Evolutionary conservation across 306 rosid genomes (phyloP).

Genomic region (Prunus padus): DNA sequence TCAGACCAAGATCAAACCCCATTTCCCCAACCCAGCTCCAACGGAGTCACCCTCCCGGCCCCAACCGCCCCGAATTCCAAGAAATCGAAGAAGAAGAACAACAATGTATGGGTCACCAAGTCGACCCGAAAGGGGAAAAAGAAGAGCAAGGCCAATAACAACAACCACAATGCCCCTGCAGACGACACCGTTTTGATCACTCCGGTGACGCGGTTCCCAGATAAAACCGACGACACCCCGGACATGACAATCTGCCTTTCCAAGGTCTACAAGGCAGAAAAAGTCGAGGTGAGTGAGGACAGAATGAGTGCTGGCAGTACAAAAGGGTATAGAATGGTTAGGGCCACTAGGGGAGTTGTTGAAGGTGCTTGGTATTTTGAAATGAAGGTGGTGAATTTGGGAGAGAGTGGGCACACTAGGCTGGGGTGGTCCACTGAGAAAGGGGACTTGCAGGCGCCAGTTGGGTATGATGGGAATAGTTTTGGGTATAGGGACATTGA

Average conservation of each 20-base stretch:
- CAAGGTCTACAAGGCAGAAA: constrained; percentile 93
- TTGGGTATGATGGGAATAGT: constrained; percentile 87
- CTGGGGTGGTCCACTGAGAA: constrained; percentile 89
- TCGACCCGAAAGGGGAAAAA: constrained; percentile 87
- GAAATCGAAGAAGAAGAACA: constrained; percentile 89
- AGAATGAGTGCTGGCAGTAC: constrained; percentile 84
- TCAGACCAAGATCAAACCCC: constrained; percentile 36
- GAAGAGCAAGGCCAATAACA: constrained; percentile 60
- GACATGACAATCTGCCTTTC: constrained; percentile 77
- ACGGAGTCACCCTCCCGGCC: constrained; percentile 10
- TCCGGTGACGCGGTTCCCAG: constrained; percentile 82
- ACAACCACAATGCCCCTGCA: constrained; percentile 38
- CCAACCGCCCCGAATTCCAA: constrained; percentile 46
- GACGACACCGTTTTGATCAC: constrained; percentile 83
- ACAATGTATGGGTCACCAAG: constrained; percentile 88
- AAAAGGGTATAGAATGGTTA: constrained; percentile 94
- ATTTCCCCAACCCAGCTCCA: constrained; percentile 27
- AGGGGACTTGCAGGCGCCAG: constrained; percentile 97
- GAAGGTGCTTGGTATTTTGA: constrained; percentile 98
- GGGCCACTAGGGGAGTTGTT: constrained; percentile 80
- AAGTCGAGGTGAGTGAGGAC: constrained; percentile 85
- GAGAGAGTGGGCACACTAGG: constrained; percentile 81
- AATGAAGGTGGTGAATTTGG: constrained; percentile 66
- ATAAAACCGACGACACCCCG: constrained; percentile 72
- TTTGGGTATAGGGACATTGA: constrained; percentile 89